Evolutionary conservation across 2,329 filamentous ascomycete species (phyloP).

Genomic region (Botrytis tulipae): DNA sequence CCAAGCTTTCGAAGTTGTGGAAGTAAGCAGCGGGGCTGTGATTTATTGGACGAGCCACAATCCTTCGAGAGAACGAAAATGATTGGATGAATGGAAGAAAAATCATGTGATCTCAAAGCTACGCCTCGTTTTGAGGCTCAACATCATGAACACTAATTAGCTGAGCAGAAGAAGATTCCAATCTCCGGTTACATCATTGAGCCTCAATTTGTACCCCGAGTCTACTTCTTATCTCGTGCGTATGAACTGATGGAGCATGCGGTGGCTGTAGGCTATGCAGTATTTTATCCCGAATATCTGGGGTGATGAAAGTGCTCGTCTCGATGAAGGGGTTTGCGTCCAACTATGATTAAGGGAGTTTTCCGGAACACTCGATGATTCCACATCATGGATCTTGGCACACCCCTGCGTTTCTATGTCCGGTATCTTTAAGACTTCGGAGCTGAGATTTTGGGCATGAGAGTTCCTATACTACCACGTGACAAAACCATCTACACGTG

Average conservation of each 20-base stretch:
- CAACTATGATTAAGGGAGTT: no score
- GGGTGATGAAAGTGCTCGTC: not conserved
- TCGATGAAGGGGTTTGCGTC: not conserved
- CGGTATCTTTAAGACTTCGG: not conserved
- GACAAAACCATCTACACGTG: fast-evolving
- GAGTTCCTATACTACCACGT: not conserved
- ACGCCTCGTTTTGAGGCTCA: slow-evolving; percentile 9
- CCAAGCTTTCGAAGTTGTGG: not conserved
- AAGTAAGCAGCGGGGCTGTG: slow-evolving; percentile 4
- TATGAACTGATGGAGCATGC: not conserved
- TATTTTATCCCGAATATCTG: not conserved
- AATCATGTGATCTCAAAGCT: slow-evolving; percentile 8
- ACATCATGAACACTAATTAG: not conserved
- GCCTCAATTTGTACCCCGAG: not conserved
- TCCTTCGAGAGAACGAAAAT: not conserved
- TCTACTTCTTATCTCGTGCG: not conserved
- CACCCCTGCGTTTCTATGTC: not conserved
- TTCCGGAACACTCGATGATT: not conserved
- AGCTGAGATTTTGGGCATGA: not conserved
- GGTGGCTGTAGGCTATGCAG: not conserved
- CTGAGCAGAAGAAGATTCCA: not conserved
- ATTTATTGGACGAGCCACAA: slow-evolving; percentile 1
- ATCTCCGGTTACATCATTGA: not conserved
- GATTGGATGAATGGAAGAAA: not conserved
- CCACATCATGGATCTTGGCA: not conserved